Evolutionary conservation across 352 stramenopile genomes (phyloP).

Genomic region (Pythium guiyangense): DNA sequence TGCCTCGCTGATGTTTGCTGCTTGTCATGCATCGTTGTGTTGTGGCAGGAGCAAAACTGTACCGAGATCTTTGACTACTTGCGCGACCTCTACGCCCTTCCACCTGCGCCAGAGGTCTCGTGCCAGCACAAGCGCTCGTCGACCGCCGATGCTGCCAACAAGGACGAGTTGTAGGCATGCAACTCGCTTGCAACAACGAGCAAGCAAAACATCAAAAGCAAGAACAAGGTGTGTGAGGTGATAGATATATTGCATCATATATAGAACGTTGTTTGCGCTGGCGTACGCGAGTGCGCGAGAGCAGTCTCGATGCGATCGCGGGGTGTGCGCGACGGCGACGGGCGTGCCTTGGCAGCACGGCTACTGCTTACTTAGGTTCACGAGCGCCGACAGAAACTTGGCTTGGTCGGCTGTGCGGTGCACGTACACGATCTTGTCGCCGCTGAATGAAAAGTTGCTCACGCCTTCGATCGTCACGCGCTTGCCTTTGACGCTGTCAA

Average conservation of each 20-base stretch:
- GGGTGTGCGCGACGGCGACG: not conserved
- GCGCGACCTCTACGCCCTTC: constrained; percentile 45
- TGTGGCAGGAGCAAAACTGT: constrained; percentile 44
- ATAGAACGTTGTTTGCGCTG: no score
- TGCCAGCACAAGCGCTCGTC: constrained; percentile 21
- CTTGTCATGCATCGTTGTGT: not conserved
- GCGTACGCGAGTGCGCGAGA: no score
- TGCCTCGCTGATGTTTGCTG: no score
- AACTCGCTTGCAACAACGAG: no score
- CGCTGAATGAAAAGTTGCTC: constrained; percentile 86
- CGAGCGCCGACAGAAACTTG: constrained; percentile 81
- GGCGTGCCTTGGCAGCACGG: not conserved
- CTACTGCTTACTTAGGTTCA: constrained; percentile 75
- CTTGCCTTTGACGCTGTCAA: constrained; percentile 75
- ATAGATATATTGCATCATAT: constrained; percentile 1
- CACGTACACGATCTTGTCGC: constrained; percentile 87
- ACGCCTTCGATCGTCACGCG: constrained; percentile 81
- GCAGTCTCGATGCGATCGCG: no score
- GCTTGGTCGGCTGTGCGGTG: constrained; percentile 85
- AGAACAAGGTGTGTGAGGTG: not conserved
- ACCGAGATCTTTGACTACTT: constrained; percentile 62
- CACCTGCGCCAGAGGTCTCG: constrained; percentile 20
- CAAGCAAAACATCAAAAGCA: no score
- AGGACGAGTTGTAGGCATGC: constrained; percentile 14
- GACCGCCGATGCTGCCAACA: constrained; percentile 12